Percentiles rank a stretch among this genome's conserved stretches.
Evolutionary conservation across 75 land plant species (phyloP).

Genomic region (Cunninghamia lanceolata): DNA sequence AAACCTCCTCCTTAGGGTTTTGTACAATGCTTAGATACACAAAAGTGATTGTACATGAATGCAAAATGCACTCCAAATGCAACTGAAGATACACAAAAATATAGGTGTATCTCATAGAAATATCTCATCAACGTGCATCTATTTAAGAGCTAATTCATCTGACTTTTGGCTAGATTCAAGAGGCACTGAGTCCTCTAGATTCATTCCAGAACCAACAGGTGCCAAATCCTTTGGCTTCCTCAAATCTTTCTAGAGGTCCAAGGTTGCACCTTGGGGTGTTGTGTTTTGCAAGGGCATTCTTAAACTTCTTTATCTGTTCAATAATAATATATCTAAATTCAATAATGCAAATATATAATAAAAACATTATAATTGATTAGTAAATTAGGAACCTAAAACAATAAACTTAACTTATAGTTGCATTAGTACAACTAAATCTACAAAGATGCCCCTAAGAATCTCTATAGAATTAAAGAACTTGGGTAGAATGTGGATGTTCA

Average conservation of each 20-base stretch:
- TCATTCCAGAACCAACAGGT: neutral
- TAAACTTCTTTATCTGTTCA: conserved; percentile 45
- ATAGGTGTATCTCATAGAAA: neutral
- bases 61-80: neutral
- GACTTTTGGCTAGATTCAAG: neutral
- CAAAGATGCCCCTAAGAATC: conserved; percentile 60
- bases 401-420: conserved; percentile 33
- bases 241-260: conserved; percentile 38
- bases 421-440: conserved; percentile 68
- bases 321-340: neutral
- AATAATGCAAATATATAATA: neutral
- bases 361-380: neutral
- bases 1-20: neutral
- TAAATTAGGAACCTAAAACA: neutral
- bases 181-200: neutral
- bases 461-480: conserved; percentile 76
- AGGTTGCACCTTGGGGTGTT: conserved; percentile 31
- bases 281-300: conserved; percentile 45
- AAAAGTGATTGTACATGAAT: neutral
- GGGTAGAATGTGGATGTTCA: conserved; percentile 64
- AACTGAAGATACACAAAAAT: neutral
- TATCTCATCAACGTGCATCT: neutral
- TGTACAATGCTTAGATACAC: neutral
- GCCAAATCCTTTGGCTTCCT: conserved; percentile 20
- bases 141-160: neutral